phyloP scores from a whole-genome alignment of 768 basidiomycete genomes.

The Imleria badia region DNA sequence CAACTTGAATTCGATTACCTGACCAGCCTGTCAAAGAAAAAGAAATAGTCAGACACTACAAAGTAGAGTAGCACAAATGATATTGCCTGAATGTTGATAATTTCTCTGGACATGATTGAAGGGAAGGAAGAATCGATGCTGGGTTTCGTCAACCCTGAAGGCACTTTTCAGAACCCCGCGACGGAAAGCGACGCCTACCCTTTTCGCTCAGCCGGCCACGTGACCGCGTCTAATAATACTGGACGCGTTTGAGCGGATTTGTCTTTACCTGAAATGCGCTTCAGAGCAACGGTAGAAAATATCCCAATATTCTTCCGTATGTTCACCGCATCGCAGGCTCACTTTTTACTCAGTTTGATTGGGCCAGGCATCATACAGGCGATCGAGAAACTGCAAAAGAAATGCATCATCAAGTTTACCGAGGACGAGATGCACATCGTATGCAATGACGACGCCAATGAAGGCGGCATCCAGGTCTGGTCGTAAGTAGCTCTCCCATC shows the following conservation, averaged over 20 bases:
- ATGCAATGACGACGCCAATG: conserved; percentile 75
- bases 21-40: conserved; percentile 53
- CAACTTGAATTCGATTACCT: conserved; percentile 43
- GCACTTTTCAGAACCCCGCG: conserved; percentile 7
- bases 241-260: too few species aligned
- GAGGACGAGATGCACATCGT: conserved; percentile 77
- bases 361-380: conserved; percentile 71
- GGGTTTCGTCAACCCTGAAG: conserved; percentile 1
- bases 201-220: conserved; percentile 16
- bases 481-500: conserved; percentile 46
- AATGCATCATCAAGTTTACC: conserved; percentile 78
- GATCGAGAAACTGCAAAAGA: conserved; percentile 81
- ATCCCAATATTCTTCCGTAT: conserved; percentile 55
- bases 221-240: conserved; percentile 20
- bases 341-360: not conserved
- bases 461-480: conserved; percentile 90
- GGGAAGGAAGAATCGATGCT: conserved; percentile 16
- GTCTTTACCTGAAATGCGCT: conserved; percentile 47
- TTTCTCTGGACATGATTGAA: conserved; percentile 67
- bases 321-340: conserved; percentile 12
- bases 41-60: conserved; percentile 8
- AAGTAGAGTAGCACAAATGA: not conserved
- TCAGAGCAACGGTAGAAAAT: conserved; percentile 59
- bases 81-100: conserved; percentile 75
- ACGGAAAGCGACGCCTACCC: conserved; percentile 10